These are phyloP conservation scores for Periconia macrospinosa DNA, from an alignment of 2,329 filamentous ascomycete species.

Conservation along the genomic window DNA sequence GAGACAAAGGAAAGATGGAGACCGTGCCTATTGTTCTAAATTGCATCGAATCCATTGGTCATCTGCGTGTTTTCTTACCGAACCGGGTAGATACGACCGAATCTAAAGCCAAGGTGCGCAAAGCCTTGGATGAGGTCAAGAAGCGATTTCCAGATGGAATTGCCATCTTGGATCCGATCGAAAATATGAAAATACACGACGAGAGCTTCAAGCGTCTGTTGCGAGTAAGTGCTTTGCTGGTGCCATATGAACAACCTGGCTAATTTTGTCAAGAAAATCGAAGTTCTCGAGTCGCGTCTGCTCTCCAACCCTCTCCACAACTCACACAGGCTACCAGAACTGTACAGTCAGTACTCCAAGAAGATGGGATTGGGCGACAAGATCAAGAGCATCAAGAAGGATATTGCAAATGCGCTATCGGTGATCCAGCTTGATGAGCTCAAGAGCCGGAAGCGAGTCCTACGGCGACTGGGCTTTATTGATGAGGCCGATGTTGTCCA, in stretches of 20 bases:
- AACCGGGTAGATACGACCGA: conserved; percentile 70
- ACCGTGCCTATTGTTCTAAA: conserved; percentile 84
- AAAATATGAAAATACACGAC: conserved; percentile 94
- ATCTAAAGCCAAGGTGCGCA: conserved; percentile 70
- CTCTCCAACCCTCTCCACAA: conserved; percentile 89
- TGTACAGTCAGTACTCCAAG: conserved; percentile 83
- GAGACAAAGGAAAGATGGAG: conserved; percentile 72
- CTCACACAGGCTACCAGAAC: conserved; percentile 76
- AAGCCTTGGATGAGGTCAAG: conserved; percentile 74
- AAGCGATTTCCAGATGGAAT: conserved; percentile 91
- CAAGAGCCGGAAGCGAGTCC: conserved; percentile 91
- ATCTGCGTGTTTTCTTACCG: conserved; percentile 81
- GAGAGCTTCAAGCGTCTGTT: conserved; percentile 92
- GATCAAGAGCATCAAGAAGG: conserved; percentile 87
- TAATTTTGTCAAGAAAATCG: conserved; percentile 72
- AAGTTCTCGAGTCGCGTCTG: conserved; percentile 89
- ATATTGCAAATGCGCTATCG: conserved; percentile 80
- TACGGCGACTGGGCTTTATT: conserved; percentile 86
- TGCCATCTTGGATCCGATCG: conserved; percentile 85
- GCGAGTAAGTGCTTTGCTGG: conserved; percentile 48
- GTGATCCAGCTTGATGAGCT: conserved; percentile 94
- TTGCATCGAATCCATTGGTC: conserved; percentile 81
- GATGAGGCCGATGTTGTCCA: conserved; percentile 95
- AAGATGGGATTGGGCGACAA: conserved; percentile 77
- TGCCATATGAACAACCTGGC: background rate